phyloP scores from a whole-genome alignment of 2,329 filamentous ascomycete genomes.

The Pyricularia grisea region DNA sequence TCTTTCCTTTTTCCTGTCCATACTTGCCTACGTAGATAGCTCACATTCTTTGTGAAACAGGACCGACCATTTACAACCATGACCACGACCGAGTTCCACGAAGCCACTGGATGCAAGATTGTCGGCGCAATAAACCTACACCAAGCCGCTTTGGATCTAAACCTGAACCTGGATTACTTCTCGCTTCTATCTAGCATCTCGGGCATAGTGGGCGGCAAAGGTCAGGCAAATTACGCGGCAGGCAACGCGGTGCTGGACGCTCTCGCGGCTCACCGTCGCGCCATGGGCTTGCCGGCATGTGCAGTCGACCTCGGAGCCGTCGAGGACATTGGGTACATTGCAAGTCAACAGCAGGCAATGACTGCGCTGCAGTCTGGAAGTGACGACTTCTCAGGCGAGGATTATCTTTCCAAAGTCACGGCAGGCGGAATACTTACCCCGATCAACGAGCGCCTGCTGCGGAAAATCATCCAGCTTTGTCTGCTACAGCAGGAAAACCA shows the following conservation, averaged over 20 bases:
- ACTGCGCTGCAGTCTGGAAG: neutral
- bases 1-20: too few species aligned
- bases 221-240: constrained; percentile 29
- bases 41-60: neutral
- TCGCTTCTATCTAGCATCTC: constrained; percentile 20
- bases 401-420: neutral
- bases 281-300: constrained; percentile 20
- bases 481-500: constrained; percentile 5
- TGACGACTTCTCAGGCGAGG: constrained; percentile 5
- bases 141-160: constrained; percentile 8
- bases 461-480: constrained; percentile 8
- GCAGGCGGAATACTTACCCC: constrained; percentile 5
- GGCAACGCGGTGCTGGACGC: constrained; percentile 28
- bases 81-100: constrained; percentile 20
- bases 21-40: too few species aligned
- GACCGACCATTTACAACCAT: constrained; percentile 13
- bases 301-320: constrained; percentile 27
- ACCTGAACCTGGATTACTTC: constrained; percentile 22
- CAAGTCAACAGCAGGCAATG: neutral
- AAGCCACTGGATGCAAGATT: constrained; percentile 21
- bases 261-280: constrained; percentile 23
- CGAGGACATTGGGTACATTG: constrained; percentile 18
- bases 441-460: constrained; percentile 9
- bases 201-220: constrained; percentile 20
- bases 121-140: constrained; percentile 26